Percentiles rank a stretch among this genome's conserved stretches.
Conservation (phyloP, 805 yeast genomes). For the Hanseniaspora valbyensis region DNA sequence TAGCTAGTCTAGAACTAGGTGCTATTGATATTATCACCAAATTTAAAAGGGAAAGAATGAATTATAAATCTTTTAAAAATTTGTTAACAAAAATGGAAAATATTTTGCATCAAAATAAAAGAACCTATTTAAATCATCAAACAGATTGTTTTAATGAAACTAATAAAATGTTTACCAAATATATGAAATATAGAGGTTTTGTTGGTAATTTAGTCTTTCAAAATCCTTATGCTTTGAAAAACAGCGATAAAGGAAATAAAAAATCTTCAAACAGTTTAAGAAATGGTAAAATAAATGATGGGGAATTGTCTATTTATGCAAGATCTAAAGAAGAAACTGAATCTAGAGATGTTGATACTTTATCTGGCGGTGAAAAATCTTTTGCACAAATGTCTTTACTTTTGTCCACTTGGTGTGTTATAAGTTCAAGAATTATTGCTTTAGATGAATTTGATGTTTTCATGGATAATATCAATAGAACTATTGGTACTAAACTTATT, state of each 20-base stretch:
- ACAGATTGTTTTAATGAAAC: constrained; percentile 14
- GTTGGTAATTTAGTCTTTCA: constrained; percentile 7
- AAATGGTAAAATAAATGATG: background rate
- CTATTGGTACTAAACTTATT: constrained; percentile 64
- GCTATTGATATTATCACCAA: constrained; percentile 20
- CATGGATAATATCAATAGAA: constrained; percentile 89
- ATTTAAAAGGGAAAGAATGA: constrained; percentile 21
- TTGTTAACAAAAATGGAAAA: constrained; percentile 2
- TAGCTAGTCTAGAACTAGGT: constrained; percentile 18
- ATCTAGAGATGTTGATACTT: constrained; percentile 61
- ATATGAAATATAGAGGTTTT: constrained; percentile 14
- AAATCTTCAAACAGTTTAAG: background rate
- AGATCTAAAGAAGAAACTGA: constrained; percentile 13
- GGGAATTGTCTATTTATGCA: constrained; percentile 10
- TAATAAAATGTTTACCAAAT: constrained; percentile 5
- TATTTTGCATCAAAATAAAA: constrained; percentile 8
- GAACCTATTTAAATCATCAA: constrained; percentile 7
- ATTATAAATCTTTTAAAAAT: background rate
- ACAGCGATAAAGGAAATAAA: background rate
- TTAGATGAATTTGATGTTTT: constrained; percentile 94
- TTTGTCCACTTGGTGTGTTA: constrained; percentile 83
- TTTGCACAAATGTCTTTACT: constrained; percentile 82
- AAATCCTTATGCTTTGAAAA: constrained; percentile 10
- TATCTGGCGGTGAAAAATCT: constrained; percentile 96
- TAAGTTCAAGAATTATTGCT: constrained; percentile 80